A percentile compares a stretch with the other conserved stretches of the same genome.
These are phyloP conservation scores for Cryptococcus sp. DNA, from an alignment of 1,284 basidiomycete genomes.

Conservation along the genomic window DNA sequence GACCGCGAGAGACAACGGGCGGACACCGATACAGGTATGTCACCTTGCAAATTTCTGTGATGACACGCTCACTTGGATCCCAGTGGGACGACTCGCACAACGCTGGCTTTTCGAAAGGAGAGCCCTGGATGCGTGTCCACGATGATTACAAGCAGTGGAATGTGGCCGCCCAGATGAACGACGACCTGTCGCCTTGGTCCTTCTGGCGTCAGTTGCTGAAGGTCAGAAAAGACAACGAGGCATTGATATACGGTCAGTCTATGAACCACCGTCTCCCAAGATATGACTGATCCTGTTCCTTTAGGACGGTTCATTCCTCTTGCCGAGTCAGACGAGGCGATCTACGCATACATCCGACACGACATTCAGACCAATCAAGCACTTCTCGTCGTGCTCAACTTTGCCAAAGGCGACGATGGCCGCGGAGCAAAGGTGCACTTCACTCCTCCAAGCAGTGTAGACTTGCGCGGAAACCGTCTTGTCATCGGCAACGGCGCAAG, in stretches of 20 bases:
- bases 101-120: slow-evolving; percentile 66
- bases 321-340: slow-evolving; percentile 41
- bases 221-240: slow-evolving; percentile 45
- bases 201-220: slow-evolving; percentile 48
- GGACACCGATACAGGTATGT: slow-evolving; percentile 39
- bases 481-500: too few relatives aligned
- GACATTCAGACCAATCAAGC: slow-evolving; percentile 27
- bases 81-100: slow-evolving; percentile 65
- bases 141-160: slow-evolving; percentile 64
- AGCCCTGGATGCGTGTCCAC: slow-evolving; percentile 76
- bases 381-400: slow-evolving; percentile 46
- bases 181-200: slow-evolving; percentile 41
- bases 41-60: neutral
- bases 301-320: slow-evolving; percentile 42
- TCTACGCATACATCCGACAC: slow-evolving; percentile 49
- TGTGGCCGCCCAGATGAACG: slow-evolving; percentile 48
- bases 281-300: neutral
- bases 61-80: neutral
- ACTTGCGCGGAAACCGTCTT: too few relatives aligned
- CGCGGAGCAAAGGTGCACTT: too few relatives aligned
- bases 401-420: slow-evolving; percentile 14
- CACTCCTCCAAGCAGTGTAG: too few relatives aligned
- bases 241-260: slow-evolving; percentile 46
- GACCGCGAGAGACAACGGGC: slow-evolving; percentile 48
- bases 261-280: neutral